Evolutionary conservation across 2,329 filamentous ascomycete species (phyloP).

Genomic region (Phaeosphaeria sp.): DNA sequence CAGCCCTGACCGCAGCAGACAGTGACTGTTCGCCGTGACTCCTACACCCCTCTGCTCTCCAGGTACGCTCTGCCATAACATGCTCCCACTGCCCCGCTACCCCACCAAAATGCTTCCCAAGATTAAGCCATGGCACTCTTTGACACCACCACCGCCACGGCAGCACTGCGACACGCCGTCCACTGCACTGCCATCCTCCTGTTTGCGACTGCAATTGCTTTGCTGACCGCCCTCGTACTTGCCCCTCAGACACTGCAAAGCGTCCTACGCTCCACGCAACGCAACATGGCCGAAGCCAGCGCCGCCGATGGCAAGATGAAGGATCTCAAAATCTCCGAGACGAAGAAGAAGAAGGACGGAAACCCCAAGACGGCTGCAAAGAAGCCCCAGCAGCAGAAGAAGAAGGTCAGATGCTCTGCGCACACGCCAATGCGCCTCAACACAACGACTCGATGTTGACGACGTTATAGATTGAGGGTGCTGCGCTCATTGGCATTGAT

Average conservation of each 20-base stretch:
- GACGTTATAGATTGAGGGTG: conserved; percentile 58
- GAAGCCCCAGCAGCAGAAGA: conserved; percentile 58
- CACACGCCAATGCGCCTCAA: background rate
- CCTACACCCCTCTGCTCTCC: conserved; percentile 19
- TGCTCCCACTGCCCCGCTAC: conserved; percentile 41
- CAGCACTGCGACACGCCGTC: background rate
- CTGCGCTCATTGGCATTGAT: conserved; percentile 83
- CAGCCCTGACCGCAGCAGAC: conserved; percentile 5
- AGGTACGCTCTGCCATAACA: conserved; percentile 16
- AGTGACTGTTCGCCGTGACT: conserved; percentile 22
- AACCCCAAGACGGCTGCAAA: conserved; percentile 39
- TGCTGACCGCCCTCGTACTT: conserved; percentile 13
- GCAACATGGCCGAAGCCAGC: conserved; percentile 41
- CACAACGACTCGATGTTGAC: conserved; percentile 21
- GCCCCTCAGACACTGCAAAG: background rate
- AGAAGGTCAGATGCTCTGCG: conserved; percentile 42
- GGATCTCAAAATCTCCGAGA: conserved; percentile 50
- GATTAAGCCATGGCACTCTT: background rate
- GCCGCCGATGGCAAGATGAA: conserved; percentile 55
- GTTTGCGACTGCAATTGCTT: background rate
- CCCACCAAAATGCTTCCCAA: conserved; percentile 31
- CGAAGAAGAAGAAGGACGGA: conserved; percentile 47
- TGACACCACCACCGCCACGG: background rate
- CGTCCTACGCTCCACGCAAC: background rate
- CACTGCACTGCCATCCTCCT: background rate